Evolutionary conservation across 345 rosid genomes (phyloP), one percentile per base, ranked within the genome.

Genomic region (Corymbia maculata): DNA sequence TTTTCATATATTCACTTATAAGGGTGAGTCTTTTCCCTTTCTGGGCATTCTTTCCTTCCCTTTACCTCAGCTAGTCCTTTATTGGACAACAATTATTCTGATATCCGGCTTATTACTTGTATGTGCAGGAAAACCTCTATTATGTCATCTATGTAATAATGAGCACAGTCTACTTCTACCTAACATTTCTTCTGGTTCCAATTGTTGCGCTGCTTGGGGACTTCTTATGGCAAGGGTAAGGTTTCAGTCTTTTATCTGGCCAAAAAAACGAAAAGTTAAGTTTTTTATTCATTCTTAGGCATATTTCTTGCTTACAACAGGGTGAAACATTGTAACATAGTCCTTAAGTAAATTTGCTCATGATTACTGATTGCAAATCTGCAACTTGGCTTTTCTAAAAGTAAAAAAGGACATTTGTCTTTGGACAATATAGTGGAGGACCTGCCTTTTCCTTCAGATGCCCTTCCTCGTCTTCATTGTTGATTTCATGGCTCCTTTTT

Each of bases 191-290:
- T 82, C 93, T 98, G 88, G 96, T 98, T 92, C 99, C 99, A 21
- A 53, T 94, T 57, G 94, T 94, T 88, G 98, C 99, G 14, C 99
- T 98, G 91, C 92, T 97, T 22, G 96, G 94, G 10, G 99, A 98
- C 95, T 98, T 98, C 94, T 93, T 98, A 89, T 97, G 94, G 92
- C 97, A 92, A 90, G 95, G 98, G 99, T 98, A 93, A 91, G 94
- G 50, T 89, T 85, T 75, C 85, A 85, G 75, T 64, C 86, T 32
- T 80, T 50, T 9, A 19, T 49, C 79, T 86, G 13, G 80, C 0
- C 47, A 32, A 70, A 70, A 32, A 61, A 68, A 16, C 32, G 4
- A 32, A 70, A 2, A 19, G 44, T 47, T 70, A 6, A 8, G 3
- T 6, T 4, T 17, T 36, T 36, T 70, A 36, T 42, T 55, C 21